Evolutionary conservation across 495 filamentous ascomycete species (phyloP), one percentile per base, ranked within the genome.

Genomic region (Penicillium salamii): DNA sequence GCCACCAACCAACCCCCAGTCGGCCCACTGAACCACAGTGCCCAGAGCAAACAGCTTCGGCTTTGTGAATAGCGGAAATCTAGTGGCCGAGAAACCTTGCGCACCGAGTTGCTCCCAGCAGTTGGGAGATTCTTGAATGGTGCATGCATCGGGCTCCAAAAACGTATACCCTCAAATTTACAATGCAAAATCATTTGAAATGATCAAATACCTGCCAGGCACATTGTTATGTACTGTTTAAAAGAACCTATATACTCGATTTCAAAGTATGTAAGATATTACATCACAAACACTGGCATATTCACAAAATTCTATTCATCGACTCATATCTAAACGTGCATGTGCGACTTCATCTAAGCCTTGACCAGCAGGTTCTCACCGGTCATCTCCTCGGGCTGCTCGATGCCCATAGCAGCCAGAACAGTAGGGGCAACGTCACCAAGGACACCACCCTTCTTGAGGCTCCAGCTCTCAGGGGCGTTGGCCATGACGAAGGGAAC

Each of bases 401-500:
- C 80, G 47, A 98, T 71, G 18, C 93, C 95, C 92, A 98, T 96
- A 53, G 82, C 83, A 26, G 83, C 88, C 34, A 98, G 77, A 43
- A 98, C 63, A 29, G 93, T 98, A 2, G 95, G 95, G 8, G 93
- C 93, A 38, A 98, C 93, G 68, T 98, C 93, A 42, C 93, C 93
- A 43, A 98, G 74, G 15, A 98, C 95, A 65, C 91, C 93, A 37
- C 81, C 82, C 28, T 78, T 73, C 76, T 91, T 89, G 77, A 98
- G 70, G 58, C 82, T 89, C 86, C 85, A 97, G 55, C 88, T 87
- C 59, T 85, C 79, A 21, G 93, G 93, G 39, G 93, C 91, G 62
- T 97, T 98, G 63, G 89, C 91, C 91, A 98, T 93, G 61, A 97
- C 80, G 72, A 98, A 96, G 9, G 93, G 93, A 42, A 98, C 93